Base-by-base conservation (phyloP, 2,329 filamentous ascomycete species). In the Fusarium buxicola region DNA sequence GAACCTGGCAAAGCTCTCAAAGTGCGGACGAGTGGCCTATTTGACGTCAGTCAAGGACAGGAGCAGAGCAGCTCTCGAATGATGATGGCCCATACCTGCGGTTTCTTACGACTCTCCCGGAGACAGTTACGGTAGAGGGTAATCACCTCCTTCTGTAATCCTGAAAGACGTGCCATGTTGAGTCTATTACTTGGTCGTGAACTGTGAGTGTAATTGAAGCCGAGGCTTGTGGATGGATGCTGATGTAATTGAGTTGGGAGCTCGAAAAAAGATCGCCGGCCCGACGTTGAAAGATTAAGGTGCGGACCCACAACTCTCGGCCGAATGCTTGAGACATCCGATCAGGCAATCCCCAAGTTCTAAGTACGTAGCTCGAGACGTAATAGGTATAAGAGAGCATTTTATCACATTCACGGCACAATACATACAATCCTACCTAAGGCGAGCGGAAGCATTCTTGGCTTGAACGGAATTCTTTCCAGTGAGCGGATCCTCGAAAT, bases 101-200 rank as follows among this genome's bases (percentile, higher is more conserved):
- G 92, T 76, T 99, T 98, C 72, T 88, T 89, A 58, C 89, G 86
- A 57, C 90, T 88, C 72, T 91, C 92, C 58, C 94, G 87, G 24
- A 99, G 81, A 71, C 94, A 98, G 73, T 88, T 86, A 56, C 94
- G 88, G 75, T 98, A 99, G 12, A 99, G 85, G 30, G 88, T 83
- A 47, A 98, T 77, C 4, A 97, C 94, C 72, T 97, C 92, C 70
- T 86, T 89, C 75, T 98, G 94, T n/a, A 98, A 82, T 31, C 95
- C 95, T 8, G 94, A 96, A 24, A 94, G 81, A 50, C 72, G 72
- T 44, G 65, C 71, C 61, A 66, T 70, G 21, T 39, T 59, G 13
- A 36, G 8, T 24, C 39, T 16, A 32, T 31, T 27, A n/a, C n/a
- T 50, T 39, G 18, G 16, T 9, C 2, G 7, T 25, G 34, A 34